A percentile compares a stretch with the other conserved stretches of the same genome.
Evolutionary conservation across 2,329 filamentous ascomycete genomes (phyloP).

Genomic region (Fusarium xylarioides): DNA sequence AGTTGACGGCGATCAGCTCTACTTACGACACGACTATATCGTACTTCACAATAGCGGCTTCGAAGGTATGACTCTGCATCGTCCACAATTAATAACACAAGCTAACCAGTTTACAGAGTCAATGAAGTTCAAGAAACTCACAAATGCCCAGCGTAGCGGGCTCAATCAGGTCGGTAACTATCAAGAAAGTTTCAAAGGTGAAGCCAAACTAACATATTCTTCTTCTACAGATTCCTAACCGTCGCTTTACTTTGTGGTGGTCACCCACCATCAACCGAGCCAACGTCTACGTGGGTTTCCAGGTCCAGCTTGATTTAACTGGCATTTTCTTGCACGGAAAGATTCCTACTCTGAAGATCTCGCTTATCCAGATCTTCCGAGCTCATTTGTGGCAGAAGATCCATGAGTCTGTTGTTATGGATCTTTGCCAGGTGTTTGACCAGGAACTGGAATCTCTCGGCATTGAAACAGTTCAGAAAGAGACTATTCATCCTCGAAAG

Average conservation of each 20-base stretch:
- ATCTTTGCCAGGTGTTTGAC: slow-evolving; percentile 97
- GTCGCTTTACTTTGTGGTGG: slow-evolving; percentile 99
- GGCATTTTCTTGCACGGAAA: slow-evolving; percentile 99
- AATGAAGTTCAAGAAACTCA: slow-evolving; percentile 99
- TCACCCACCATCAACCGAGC: slow-evolving; percentile 91
- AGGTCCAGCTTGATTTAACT: slow-evolving; percentile 96
- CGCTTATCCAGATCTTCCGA: slow-evolving; percentile 98
- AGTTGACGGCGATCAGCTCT: too few relatives aligned
- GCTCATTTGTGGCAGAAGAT: slow-evolving; percentile 99
- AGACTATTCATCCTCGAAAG: slow-evolving; percentile 98
- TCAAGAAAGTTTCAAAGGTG: too few relatives aligned
- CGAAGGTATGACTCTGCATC: too few relatives aligned
- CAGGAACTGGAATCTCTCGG: slow-evolving; percentile 95
- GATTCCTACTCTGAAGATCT: slow-evolving; percentile 97
- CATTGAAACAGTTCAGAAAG: slow-evolving; percentile 98
- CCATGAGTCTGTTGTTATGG: slow-evolving; percentile 98
- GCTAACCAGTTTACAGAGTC: slow-evolving; percentile 42
- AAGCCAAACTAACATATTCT: too few relatives aligned
- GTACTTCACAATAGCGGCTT: too few relatives aligned
- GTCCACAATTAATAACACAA: too few relatives aligned
- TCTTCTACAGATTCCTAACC: too few relatives aligned
- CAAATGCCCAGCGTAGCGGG: too few relatives aligned
- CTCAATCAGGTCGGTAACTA: too few relatives aligned
- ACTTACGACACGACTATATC: too few relatives aligned
- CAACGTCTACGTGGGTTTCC: slow-evolving; percentile 99